phyloP scores from a whole-genome alignment of 345 rosid genomes.

The Brassica carinata region DNA sequence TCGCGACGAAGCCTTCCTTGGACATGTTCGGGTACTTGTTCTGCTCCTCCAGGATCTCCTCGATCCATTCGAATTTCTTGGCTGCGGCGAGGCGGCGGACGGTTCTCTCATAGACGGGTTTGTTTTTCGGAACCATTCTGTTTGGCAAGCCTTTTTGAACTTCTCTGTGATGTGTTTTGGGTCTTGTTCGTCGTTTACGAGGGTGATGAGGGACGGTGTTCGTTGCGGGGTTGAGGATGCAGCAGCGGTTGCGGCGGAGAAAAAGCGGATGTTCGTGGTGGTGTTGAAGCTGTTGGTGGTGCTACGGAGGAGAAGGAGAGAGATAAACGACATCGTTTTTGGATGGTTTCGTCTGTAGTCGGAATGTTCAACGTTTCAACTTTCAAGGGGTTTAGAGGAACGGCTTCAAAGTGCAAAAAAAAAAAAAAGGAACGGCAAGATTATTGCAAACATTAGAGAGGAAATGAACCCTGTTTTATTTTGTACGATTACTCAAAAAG shows the following conservation, averaged over 20 bases:
- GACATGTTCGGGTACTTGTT: neutral
- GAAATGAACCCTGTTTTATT: no score
- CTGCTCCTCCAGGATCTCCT: neutral
- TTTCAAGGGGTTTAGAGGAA: no score
- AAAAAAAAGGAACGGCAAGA: no score
- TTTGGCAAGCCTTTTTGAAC: conserved; percentile 58
- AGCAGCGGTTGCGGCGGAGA: conserved; percentile 31
- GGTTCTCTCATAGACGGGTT: neutral
- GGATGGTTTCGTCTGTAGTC: conserved; percentile 3
- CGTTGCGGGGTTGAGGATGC: conserved; percentile 9
- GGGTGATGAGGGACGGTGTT: conserved; percentile 31
- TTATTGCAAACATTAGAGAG: no score
- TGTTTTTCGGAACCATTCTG: conserved; percentile 59
- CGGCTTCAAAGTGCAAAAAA: no score
- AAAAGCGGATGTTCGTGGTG: conserved; percentile 31
- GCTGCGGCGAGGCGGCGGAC: neutral
- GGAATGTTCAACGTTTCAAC: neutral
- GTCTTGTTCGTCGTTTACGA: conserved; percentile 54
- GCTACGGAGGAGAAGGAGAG: conserved; percentile 47
- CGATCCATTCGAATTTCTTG: neutral
- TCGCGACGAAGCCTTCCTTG: neutral
- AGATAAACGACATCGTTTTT: conserved; percentile 43
- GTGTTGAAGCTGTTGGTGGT: conserved; percentile 36
- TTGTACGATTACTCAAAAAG: neutral
- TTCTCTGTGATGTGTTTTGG: conserved; percentile 58